Evolutionary conservation across 768 basidiomycete species (phyloP).

Genomic region (Rhodotorula graminis): DNA sequence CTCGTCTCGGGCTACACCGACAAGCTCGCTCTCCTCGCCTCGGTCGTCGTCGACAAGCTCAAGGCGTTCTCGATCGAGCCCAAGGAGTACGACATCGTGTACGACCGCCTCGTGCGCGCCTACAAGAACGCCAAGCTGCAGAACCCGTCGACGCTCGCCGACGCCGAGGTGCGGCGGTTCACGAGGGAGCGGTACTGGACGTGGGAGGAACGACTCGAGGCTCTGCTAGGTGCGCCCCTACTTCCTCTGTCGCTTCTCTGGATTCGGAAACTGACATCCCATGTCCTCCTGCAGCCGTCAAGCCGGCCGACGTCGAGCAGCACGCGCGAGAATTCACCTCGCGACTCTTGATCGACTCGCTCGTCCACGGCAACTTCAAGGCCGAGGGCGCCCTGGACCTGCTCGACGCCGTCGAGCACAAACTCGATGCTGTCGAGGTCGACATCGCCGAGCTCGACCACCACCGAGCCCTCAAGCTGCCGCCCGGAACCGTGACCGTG

Average conservation of each 20-base stretch:
- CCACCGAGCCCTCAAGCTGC: slow-evolving; percentile 16
- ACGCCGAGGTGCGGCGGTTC: slow-evolving; percentile 69
- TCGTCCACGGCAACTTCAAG: slow-evolving; percentile 73
- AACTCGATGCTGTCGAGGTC: slow-evolving; percentile 57
- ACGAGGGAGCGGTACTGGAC: slow-evolving; percentile 71
- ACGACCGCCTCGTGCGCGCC: slow-evolving; percentile 72
- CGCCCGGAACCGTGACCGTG: slow-evolving; percentile 53
- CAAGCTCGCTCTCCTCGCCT: slow-evolving; percentile 67
- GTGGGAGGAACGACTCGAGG: slow-evolving; percentile 69
- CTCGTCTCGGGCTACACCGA: slow-evolving; percentile 81
- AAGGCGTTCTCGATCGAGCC: slow-evolving; percentile 60
- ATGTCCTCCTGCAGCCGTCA: slow-evolving; percentile 54
- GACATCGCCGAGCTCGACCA: slow-evolving; percentile 55
- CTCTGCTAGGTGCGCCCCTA: slow-evolving; percentile 61
- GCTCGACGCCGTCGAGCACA: slow-evolving; percentile 66
- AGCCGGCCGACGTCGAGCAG: slow-evolving; percentile 61
- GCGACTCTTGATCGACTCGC: slow-evolving; percentile 62
- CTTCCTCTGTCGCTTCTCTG: too few relatives aligned
- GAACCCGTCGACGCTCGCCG: slow-evolving; percentile 72
- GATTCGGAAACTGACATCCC: too few relatives aligned
- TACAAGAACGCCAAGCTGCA: slow-evolving; percentile 83
- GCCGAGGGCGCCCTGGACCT: slow-evolving; percentile 62
- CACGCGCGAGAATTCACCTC: slow-evolving; percentile 63
- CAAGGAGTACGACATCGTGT: slow-evolving; percentile 70
- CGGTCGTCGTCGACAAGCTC: slow-evolving; percentile 66